These are phyloP conservation scores for Botryotinia calthae DNA, from an alignment of 2,329 filamentous ascomycete species.

Conservation along the genomic window DNA sequence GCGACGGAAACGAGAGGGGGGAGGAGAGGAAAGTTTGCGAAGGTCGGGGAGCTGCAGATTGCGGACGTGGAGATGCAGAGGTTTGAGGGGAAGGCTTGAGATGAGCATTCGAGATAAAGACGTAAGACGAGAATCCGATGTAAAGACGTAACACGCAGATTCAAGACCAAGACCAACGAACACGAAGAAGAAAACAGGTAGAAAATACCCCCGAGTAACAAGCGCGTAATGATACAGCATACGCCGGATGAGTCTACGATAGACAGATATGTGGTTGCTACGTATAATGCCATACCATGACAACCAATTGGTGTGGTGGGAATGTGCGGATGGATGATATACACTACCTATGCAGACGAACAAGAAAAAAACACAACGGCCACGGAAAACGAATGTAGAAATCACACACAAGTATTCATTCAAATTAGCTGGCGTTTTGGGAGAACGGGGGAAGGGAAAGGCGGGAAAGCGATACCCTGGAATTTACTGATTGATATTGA, in stretches of 20 bases:
- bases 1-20: conserved; percentile 45
- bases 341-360: not conserved
- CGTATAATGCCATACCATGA: not conserved
- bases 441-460: not conserved
- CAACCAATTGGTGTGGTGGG: not conserved
- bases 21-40: conserved; percentile 19
- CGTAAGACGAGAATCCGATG: not conserved
- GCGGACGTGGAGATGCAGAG: conserved; percentile 8
- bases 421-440: not conserved
- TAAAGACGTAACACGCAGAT: too few species aligned
- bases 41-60: not conserved
- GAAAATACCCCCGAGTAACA: too few species aligned
- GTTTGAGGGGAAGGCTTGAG: conserved; percentile 3
- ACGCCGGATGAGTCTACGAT: not conserved
- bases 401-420: not conserved
- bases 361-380: not conserved
- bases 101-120: fast-evolving
- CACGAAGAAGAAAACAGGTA: not conserved
- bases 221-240: not conserved
- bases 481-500: not conserved
- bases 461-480: not conserved
- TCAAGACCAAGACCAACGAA: not conserved
- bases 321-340: not conserved
- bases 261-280: not conserved
- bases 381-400: too few species aligned